A percentile compares a stretch with the other conserved stretches of the same genome.
These are phyloP conservation scores for Blepharisma stoltei DNA, from an alignment of 73 alveolate species.

Conservation along the genomic window DNA sequence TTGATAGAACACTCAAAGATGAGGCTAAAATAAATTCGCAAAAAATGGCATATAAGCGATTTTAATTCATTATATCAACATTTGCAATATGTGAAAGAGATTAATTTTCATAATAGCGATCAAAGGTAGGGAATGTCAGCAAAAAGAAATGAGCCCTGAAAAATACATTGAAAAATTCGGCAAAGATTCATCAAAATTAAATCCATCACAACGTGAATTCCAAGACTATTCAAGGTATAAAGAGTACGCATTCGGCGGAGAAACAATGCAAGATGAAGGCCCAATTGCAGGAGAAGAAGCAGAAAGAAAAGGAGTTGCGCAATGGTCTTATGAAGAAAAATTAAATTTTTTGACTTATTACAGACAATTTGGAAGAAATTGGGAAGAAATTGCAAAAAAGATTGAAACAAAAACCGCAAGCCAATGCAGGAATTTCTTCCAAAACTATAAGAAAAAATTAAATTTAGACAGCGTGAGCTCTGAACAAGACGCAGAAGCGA, in stretches of 20 bases:
- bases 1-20: too few species aligned
- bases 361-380: conserved; percentile 19
- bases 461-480: conserved; percentile 1
- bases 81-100: too few species aligned
- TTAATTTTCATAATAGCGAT: too few species aligned
- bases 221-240: conserved; percentile 24
- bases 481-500: conserved; percentile 9
- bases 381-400: conserved; percentile 19
- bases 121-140: too few species aligned
- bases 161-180: conserved; percentile 9
- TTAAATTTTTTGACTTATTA: background rate
- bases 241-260: conserved; percentile 27
- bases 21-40: too few species aligned
- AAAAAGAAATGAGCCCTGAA: background rate
- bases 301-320: background rate
- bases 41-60: too few species aligned
- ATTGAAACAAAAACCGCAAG: background rate
- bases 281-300: background rate
- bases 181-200: conserved; percentile 15
- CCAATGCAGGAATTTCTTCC: conserved; percentile 24
- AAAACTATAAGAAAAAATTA: conserved; percentile 22
- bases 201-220: background rate
- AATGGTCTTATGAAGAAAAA: conserved; percentile 30
- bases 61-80: too few species aligned
- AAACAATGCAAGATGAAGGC: conserved; percentile 20